A percentile compares a stretch with the other conserved stretches of the same genome.
Evolutionary conservation across 164 flowering plant genomes (phyloP).

Genomic region (Hamamelis virginiana): DNA sequence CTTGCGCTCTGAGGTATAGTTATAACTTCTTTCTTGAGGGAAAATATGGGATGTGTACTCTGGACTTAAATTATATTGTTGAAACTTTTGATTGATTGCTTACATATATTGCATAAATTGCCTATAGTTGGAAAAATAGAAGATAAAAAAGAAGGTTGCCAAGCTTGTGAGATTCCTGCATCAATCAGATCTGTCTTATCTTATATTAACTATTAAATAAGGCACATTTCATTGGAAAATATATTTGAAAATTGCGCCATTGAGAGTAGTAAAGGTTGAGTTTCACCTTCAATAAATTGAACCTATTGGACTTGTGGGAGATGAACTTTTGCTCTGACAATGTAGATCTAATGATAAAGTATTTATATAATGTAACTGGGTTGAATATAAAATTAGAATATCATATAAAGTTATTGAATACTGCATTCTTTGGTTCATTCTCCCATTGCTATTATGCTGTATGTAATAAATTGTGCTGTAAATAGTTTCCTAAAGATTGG

Average conservation of each 20-base stretch:
- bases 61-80: neutral
- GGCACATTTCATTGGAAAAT: neutral
- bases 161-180: neutral
- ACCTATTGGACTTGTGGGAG: too few relatives aligned
- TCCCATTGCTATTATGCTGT: too few relatives aligned
- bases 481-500: too few relatives aligned
- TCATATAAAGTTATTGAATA: too few relatives aligned
- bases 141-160: neutral
- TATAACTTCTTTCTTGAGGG: neutral
- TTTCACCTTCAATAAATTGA: neutral
- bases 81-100: neutral
- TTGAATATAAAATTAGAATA: too few relatives aligned
- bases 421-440: too few relatives aligned
- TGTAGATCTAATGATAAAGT: too few relatives aligned
- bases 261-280: neutral
- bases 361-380: too few relatives aligned
- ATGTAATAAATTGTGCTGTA: too few relatives aligned
- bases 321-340: too few relatives aligned
- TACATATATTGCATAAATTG: neutral
- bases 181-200: neutral
- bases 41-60: neutral
- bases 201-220: neutral
- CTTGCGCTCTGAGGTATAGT: slow-evolving; percentile 87
- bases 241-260: neutral
- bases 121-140: neutral